Evolutionary conservation across 768 basidiomycete genomes (phyloP), one percentile per base, ranked within the genome.

Genomic region (Pisolithus albus): DNA sequence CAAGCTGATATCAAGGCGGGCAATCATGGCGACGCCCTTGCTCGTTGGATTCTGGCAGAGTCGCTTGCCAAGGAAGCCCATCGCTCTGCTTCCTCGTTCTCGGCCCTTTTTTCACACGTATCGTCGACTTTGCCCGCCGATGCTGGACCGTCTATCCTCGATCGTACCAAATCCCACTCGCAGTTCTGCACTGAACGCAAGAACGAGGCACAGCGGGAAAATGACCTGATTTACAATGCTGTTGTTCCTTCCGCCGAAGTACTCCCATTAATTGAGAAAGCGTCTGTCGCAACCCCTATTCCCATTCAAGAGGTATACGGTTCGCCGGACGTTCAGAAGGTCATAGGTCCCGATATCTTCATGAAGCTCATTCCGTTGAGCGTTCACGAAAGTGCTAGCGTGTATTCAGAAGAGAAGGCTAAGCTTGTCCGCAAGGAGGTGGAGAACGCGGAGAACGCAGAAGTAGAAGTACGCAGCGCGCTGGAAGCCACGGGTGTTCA

Each of bases 381-480:
- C 59, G 92, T 99, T 6, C 94, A 97, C 64, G 94, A 97, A 70
- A 89, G 88, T 56, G 95, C 95, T 13, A 89, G 86, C 52, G 84
- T 99, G 13, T 99, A 99, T 67, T 95, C 92, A 0, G 96, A 99
- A 68, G 96, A 99, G 71, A 98, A 98, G 72, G 96, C 95, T 19
- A 98, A 99, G 68, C 64, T 90, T 24, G 92, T 93, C 7, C 78
- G 96, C 38, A 81, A 75, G 5, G 93, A 98, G 65, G 88, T 87
- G 7, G 95, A 97, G 73, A 81, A 83, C 48, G 86, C 83, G 0
- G 94, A 97, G 56, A 72, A 80, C 21, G 84, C 87, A 0, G 92
- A 96, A 62, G 86, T 76, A 5, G 90, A 94, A 65, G 79, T 80
- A 32, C 73, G 81, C 56, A 88, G 88, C 44, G 82, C 83, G 21